Percentiles rank a stretch among this genome's conserved stretches.
These are phyloP conservation scores for Styphnolobium japonicum DNA, from an alignment of 306 rosid genomes.

Conservation along the genomic window DNA sequence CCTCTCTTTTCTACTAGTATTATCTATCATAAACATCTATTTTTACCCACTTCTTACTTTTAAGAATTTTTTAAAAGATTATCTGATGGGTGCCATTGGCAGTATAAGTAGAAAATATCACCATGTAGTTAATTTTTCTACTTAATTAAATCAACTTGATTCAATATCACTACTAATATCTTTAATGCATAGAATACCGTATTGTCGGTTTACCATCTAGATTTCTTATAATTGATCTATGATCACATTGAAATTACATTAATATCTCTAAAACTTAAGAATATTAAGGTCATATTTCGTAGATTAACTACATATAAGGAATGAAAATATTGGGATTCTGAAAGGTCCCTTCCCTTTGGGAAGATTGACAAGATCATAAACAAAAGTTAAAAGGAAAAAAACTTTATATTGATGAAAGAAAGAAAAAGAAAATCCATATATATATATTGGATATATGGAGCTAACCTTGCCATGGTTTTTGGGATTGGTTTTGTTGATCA, in stretches of 20 bases:
- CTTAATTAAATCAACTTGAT: not conserved
- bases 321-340: conserved; percentile 28
- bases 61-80: too few species aligned
- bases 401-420: conserved; percentile 9
- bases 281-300: not conserved
- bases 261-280: not conserved
- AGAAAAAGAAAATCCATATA: conserved; percentile 3
- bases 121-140: not conserved
- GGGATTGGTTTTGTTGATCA: conserved; percentile 42
- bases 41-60: too few species aligned
- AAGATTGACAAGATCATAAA: conserved; percentile 29
- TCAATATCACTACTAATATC: too few species aligned
- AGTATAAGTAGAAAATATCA: not conserved
- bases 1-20: too few species aligned
- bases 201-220: not conserved
- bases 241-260: not conserved
- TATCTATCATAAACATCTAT: too few species aligned
- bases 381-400: conserved; percentile 1
- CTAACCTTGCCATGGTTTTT: conserved; percentile 66
- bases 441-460: not conserved
- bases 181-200: not conserved
- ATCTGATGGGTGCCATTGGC: not conserved
- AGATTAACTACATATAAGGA: conserved; percentile 18
- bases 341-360: conserved; percentile 51
- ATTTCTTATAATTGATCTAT: not conserved